Evolutionary conservation across 345 rosid species (phyloP).

Genomic region (Linum lewisii): DNA sequence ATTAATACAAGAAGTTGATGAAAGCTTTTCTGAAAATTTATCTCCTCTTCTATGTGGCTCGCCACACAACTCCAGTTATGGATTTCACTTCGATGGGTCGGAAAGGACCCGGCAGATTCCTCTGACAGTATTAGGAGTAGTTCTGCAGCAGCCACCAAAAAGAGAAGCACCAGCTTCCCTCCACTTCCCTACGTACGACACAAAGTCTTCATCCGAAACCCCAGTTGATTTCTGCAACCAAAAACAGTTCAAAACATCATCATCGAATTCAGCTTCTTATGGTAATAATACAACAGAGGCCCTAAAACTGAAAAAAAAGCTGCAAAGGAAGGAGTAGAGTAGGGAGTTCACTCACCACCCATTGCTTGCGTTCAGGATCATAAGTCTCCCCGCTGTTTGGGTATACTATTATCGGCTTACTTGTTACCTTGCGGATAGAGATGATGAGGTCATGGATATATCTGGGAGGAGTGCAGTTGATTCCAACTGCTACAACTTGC

Average conservation of each 20-base stretch:
- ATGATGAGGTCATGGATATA: constrained; percentile 48
- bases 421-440: constrained; percentile 47
- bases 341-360: constrained; percentile 48
- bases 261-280: not conserved
- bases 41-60: not conserved
- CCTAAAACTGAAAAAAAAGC: no score
- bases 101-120: constrained; percentile 47
- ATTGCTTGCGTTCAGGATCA: constrained; percentile 45
- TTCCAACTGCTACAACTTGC: constrained; percentile 63
- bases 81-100: constrained; percentile 17
- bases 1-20: not conserved
- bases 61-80: constrained; percentile 1
- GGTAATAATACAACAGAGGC: not conserved
- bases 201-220: constrained; percentile 58
- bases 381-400: constrained; percentile 88
- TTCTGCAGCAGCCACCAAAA: constrained; percentile 89
- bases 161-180: constrained; percentile 62
- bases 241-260: constrained; percentile 1
- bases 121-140: constrained; percentile 71
- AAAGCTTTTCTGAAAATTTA: not conserved
- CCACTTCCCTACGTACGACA: constrained; percentile 64
- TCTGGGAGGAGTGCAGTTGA: constrained; percentile 82
- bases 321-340: not conserved
- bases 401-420: constrained; percentile 57
- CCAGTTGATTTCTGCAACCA: constrained; percentile 45